These are phyloP conservation scores for Fusarium newnesense DNA, from an alignment of 2,329 filamentous ascomycete genomes.

Conservation along the genomic window DNA sequence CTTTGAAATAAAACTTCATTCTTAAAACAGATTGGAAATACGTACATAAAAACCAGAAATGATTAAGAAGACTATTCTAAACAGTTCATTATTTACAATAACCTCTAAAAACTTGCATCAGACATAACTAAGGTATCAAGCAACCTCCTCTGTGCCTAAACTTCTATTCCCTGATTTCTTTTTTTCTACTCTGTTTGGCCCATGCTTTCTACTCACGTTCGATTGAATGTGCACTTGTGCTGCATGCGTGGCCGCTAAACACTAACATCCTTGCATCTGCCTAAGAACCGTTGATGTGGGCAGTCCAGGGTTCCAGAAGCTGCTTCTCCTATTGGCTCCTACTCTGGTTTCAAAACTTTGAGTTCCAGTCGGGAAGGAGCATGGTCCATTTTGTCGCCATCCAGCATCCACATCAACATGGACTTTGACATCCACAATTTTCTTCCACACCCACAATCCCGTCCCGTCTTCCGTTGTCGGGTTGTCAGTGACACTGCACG, in stretches of 20 bases:
- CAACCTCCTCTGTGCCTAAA: neutral
- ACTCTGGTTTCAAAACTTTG: slow-evolving; percentile 35
- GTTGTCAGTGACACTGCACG: neutral
- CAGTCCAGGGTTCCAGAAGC: slow-evolving; percentile 18
- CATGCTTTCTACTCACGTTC: slow-evolving; percentile 17
- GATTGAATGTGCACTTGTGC: slow-evolving; percentile 20
- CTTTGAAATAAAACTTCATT: neutral
- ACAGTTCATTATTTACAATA: neutral
- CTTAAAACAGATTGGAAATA: neutral
- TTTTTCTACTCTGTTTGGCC: neutral
- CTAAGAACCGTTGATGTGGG: slow-evolving; percentile 34
- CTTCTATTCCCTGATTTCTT: neutral
- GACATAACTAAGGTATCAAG: neutral
- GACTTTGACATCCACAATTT: slow-evolving; percentile 10
- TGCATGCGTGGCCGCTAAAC: slow-evolving; percentile 29
- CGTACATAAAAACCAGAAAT: neutral
- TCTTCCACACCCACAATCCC: neutral
- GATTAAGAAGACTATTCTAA: neutral
- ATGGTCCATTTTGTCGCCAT: slow-evolving; percentile 31
- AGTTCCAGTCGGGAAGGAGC: slow-evolving; percentile 40
- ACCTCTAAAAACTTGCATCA: slow-evolving; percentile 1
- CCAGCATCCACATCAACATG: slow-evolving; percentile 23
- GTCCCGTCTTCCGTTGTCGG: neutral
- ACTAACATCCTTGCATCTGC: slow-evolving; percentile 26
- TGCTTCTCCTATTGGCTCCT: slow-evolving; percentile 19